phyloP scores from a whole-genome alignment of 768 basidiomycete species.

The Naganishia randhawae region DNA sequence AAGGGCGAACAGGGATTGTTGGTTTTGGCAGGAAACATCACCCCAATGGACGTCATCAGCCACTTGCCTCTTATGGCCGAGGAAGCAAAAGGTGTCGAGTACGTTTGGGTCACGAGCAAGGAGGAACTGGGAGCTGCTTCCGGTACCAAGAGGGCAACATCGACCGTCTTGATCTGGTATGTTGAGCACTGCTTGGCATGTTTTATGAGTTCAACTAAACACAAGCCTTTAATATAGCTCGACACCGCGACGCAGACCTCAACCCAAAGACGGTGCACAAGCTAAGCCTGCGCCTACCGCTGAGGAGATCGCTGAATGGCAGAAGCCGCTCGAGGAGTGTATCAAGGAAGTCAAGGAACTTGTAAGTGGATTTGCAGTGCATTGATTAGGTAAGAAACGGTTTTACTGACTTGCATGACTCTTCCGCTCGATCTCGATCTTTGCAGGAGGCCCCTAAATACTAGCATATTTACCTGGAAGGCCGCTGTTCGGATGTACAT shows the following conservation, averaged over 20 bases:
- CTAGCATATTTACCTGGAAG: not conserved
- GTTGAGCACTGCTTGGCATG: not conserved
- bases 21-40: slow-evolving; percentile 92
- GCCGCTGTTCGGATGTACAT: not conserved
- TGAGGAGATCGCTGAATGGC: slow-evolving; percentile 70
- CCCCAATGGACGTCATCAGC: slow-evolving; percentile 96
- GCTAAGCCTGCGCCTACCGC: slow-evolving; percentile 41
- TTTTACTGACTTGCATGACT: not conserved
- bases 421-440: not conserved
- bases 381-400: not conserved
- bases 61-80: slow-evolving; percentile 92
- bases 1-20: slow-evolving; percentile 96
- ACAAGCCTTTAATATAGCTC: slow-evolving; percentile 27
- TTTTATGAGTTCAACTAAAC: slow-evolving; percentile 15
- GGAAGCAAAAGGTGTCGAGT: slow-evolving; percentile 62
- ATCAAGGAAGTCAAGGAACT: slow-evolving; percentile 77
- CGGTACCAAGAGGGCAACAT: slow-evolving; percentile 95
- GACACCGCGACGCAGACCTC: slow-evolving; percentile 36
- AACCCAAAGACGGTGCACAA: slow-evolving; percentile 43
- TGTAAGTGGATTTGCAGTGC: slow-evolving; percentile 31
- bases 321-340: slow-evolving; percentile 80
- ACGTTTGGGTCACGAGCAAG: slow-evolving; percentile 51
- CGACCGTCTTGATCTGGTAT: slow-evolving; percentile 82
- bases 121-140: slow-evolving; percentile 94
- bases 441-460: slow-evolving; percentile 7